These are phyloP conservation scores for Cinchona pubescens DNA, from an alignment of 257 asterid genomes.

Conservation along the genomic window DNA sequence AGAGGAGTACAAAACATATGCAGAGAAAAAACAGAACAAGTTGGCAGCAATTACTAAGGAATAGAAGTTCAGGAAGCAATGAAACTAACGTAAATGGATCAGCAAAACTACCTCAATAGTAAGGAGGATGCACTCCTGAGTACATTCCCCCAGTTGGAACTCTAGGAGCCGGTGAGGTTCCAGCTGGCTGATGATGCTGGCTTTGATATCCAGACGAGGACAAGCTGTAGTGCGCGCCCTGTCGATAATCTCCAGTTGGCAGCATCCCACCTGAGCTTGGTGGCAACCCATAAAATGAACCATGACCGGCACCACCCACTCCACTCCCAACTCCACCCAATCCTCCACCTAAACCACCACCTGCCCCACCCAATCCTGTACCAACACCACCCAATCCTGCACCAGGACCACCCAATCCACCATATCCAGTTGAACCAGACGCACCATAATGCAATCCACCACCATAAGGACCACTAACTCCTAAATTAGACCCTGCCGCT, in stretches of 20 bases:
- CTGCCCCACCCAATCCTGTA: constrained; percentile 23
- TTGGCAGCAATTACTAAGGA: background rate
- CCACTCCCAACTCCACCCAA: constrained; percentile 30
- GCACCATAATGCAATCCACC: constrained; percentile 53
- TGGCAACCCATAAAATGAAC: constrained; percentile 54
- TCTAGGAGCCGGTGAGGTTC: constrained; percentile 50
- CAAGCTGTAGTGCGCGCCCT: constrained; percentile 42
- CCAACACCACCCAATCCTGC: constrained; percentile 21
- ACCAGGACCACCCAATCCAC: constrained; percentile 31
- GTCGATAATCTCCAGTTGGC: constrained; percentile 54
- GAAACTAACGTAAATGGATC: background rate
- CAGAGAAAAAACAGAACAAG: background rate
- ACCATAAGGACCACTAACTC: constrained; percentile 47
- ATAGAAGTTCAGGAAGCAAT: background rate
- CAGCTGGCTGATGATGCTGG: constrained; percentile 56
- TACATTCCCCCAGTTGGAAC: constrained; percentile 62
- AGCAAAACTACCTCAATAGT: constrained; percentile 63
- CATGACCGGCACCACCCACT: constrained; percentile 46
- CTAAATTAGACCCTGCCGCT: constrained; percentile 42
- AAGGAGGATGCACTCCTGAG: constrained; percentile 68
- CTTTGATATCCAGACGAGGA: constrained; percentile 51
- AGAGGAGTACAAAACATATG: background rate
- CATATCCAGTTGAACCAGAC: constrained; percentile 49
- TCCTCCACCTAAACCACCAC: constrained; percentile 25
- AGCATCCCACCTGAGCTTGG: constrained; percentile 53